Evolutionary conservation across 1,284 basidiomycete species (phyloP), one percentile per base, ranked within the genome.

Genomic region (Ustilago vetiveriae): DNA sequence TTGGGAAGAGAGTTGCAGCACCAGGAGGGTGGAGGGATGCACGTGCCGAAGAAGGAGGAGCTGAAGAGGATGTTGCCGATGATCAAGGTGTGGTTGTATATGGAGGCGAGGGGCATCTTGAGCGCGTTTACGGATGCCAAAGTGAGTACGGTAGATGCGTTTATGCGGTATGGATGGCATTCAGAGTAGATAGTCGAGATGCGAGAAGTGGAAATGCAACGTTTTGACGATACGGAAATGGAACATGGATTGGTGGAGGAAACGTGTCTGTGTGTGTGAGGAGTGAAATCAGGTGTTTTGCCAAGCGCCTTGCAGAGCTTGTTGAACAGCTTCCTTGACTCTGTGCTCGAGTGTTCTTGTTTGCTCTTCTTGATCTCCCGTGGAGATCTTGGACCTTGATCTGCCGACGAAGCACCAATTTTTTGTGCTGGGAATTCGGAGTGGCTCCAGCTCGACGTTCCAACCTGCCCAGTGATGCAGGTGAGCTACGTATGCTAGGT

Each of bases 351-450:
- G 35, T 16, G 6, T 24, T 10, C 32, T 30, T 17, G 33, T 30
- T 6, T 35, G 23, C 6, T n/a, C 43, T 6, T 19, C 24, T 14
- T 17, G n/a, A 1, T 32, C 9, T 7, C 9, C 8, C 11, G 32
- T 4, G 4, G 30, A 1, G 0, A 4, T 3, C 19, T 29, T 3
- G n/a, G n/a, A n/a, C 24, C 45, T 36, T 13, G 11, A 11, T 4
- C 60, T 7, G 5, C 46, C 93, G 27, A 95, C 83, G 41, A 96
- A 86, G 1, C 90, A 91, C 92, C 94, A 96, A 76, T 94, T 94
- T 62, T 92, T 87, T 24, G 94, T 96, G 80, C 90, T 92, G 0
- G 94, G 94, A 17, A 98, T 94, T 40, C 95, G 85, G 58, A 98
- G 82, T 26, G 85, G 88, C 81, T 98, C 94, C 65, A 88, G 88